Conservation (phyloP, 176 grass and related monocot genomes). For the Aechmea fasciata region DNA sequence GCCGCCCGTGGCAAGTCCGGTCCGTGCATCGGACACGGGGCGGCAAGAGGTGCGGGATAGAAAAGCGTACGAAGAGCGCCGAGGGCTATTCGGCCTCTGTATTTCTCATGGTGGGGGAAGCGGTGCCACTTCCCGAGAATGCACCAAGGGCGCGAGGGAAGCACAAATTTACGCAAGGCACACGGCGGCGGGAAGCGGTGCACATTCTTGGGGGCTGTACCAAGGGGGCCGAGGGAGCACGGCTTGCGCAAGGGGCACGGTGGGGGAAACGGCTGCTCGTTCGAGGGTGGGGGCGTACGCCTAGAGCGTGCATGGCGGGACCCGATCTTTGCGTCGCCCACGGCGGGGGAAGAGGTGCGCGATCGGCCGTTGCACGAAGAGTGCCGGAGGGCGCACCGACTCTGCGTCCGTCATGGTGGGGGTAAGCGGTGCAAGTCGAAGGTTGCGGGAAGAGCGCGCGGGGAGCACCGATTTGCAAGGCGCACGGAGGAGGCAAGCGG, state of each 20-base stretch:
- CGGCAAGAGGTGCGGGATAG: slow-evolving; percentile 73
- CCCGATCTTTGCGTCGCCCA: slow-evolving; percentile 74
- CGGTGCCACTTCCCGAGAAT: slow-evolving; percentile 71
- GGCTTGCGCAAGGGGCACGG: slow-evolving; percentile 72
- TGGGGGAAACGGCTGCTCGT: slow-evolving; percentile 81
- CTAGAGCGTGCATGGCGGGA: slow-evolving; percentile 83
- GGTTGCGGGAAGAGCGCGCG: slow-evolving; percentile 65
- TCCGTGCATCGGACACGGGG: slow-evolving; percentile 92
- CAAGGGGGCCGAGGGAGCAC: slow-evolving; percentile 92
- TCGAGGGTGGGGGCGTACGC: too few species aligned
- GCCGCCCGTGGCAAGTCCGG: slow-evolving; percentile 89
- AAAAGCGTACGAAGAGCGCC: slow-evolving; percentile 77
- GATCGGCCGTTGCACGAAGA: slow-evolving; percentile 56
- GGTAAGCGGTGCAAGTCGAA: slow-evolving; percentile 59
- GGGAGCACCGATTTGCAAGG: slow-evolving; percentile 82
- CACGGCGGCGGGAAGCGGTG: slow-evolving; percentile 95
- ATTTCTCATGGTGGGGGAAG: slow-evolving; percentile 82
- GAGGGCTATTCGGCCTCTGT: slow-evolving; percentile 91
- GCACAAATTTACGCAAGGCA: slow-evolving; percentile 82
- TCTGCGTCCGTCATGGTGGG: slow-evolving; percentile 90
- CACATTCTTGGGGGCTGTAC: slow-evolving; percentile 79
- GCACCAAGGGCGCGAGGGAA: slow-evolving; percentile 78
- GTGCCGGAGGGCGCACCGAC: slow-evolving; percentile 76
- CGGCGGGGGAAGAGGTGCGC: slow-evolving; percentile 81
- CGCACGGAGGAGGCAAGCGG: slow-evolving; percentile 71